phyloP scores from a whole-genome alignment of 139 green algal genomes.

The Auxenochlorella pyrenoidosa region DNA sequence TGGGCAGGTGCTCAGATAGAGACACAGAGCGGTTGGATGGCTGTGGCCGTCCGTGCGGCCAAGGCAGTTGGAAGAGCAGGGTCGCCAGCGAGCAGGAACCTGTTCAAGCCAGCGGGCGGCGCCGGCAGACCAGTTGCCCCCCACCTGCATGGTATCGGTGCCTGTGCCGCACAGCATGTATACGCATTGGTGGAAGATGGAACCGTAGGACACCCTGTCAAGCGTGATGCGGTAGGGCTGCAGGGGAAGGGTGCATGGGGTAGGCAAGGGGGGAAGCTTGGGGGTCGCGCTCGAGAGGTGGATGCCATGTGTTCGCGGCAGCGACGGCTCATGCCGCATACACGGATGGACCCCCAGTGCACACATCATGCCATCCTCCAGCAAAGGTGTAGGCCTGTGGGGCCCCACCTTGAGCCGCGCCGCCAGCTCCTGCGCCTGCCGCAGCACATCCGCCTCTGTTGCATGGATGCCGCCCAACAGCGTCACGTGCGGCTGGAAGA shows the following conservation, averaged over 20 bases:
- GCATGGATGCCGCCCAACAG: slow-evolving; percentile 49
- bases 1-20: background rate
- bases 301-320: background rate
- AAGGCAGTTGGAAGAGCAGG: background rate
- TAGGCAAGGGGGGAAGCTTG: background rate
- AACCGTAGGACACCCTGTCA: slow-evolving; percentile 29
- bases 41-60: no score
- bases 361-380: background rate
- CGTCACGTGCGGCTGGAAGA: slow-evolving; percentile 54
- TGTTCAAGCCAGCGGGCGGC: no score
- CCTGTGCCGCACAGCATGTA: slow-evolving; percentile 42
- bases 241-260: background rate
- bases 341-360: no score
- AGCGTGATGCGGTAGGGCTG: slow-evolving; percentile 43
- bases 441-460: slow-evolving; percentile 31
- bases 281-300: background rate
- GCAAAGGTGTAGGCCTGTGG: background rate
- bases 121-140: background rate
- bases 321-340: no score
- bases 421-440: slow-evolving; percentile 18
- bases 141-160: slow-evolving; percentile 17
- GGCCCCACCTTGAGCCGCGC: slow-evolving; percentile 18
- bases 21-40: background rate
- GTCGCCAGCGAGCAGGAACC: background rate
- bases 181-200: slow-evolving; percentile 56